Base-by-base conservation (phyloP, 208 protist genomes). In the Herpetomonas tarakana region DNA sequence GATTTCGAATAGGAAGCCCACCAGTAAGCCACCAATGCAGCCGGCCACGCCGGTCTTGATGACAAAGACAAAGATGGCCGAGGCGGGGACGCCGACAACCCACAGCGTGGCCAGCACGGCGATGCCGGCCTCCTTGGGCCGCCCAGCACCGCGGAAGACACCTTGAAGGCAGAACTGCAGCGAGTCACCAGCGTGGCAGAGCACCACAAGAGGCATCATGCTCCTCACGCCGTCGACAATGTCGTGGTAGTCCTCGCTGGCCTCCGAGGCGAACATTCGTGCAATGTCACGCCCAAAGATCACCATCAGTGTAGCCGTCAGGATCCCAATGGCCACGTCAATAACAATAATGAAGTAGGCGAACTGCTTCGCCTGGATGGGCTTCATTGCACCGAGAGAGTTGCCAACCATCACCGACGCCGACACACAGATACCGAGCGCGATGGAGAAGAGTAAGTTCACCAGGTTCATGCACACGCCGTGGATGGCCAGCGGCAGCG, bases 81-180 rank as follows among this genome's bases (percentile, higher is more conserved):
- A 87, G 25, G 72, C 57, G 9, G 80, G 84, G 29, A 91, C 68
- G 21, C 77, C 80, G 50, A 91, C 58, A 56, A 79, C 68, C 81
- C 80, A 91, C 46, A 88, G 62, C 25, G 80, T 83, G 16, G 75
- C 65, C 39, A 91, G 35, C 30, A 88, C 80, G 2, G 68, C 80
- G 7, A 76, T 68, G 14, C 71, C 84, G 0, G 75, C 75, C 31
- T 82, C 70, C 22, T 79, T 71, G 0, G 57, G 77, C 38, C 67
- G 54, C n/a, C 76, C 76, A 14, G 68, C 80, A 46, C 80, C 84
- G 38, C 80, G 71, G 68, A 80, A 87, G 57, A 88, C 60, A 52
- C 78, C 80, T 49, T 91, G 80, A 21, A 88, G 58, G 45, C 77
- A 87, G 64, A 82, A 83, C 56, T 88, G 78, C 47, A 86, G 18